A percentile compares a stretch with the other conserved stretches of the same genome.
phyloP scores from a whole-genome alignment of 2,329 filamentous ascomycete species.

The Trichoderma sp. region DNA sequence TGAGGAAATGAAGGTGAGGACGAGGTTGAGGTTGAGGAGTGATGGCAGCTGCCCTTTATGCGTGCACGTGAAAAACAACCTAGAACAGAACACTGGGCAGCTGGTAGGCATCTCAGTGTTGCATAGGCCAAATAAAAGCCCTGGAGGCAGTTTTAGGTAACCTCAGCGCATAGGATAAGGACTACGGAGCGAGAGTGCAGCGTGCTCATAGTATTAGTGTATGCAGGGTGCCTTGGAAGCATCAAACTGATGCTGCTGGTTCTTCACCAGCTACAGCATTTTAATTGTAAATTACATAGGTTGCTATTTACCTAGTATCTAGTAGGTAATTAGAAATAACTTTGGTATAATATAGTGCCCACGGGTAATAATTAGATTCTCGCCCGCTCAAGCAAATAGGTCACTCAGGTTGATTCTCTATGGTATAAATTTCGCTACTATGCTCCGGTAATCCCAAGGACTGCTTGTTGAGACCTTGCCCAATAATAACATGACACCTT shows the following conservation, averaged over 20 bases:
- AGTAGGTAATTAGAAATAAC: too few relatives aligned
- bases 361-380: neutral
- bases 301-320: too few relatives aligned
- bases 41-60: neutral
- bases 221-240: neutral
- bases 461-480: neutral
- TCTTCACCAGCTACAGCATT: neutral
- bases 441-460: neutral
- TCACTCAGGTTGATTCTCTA: neutral
- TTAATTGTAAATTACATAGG: too few relatives aligned
- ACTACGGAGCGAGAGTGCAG: neutral
- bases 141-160: too few relatives aligned
- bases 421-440: neutral
- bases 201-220: neutral
- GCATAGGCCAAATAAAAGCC: neutral
- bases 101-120: neutral
- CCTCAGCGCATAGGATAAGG: neutral
- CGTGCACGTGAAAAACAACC: neutral
- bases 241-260: neutral
- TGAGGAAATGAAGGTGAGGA: neutral
- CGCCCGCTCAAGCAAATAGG: neutral
- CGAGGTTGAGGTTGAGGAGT: neutral
- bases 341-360: too few relatives aligned
- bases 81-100: neutral
- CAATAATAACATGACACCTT: neutral